A percentile compares a stretch with the other conserved stretches of the same genome.
Evolutionary conservation across 352 stramenopile genomes (phyloP).

Genomic region (Chrysophaeum taylorii): DNA sequence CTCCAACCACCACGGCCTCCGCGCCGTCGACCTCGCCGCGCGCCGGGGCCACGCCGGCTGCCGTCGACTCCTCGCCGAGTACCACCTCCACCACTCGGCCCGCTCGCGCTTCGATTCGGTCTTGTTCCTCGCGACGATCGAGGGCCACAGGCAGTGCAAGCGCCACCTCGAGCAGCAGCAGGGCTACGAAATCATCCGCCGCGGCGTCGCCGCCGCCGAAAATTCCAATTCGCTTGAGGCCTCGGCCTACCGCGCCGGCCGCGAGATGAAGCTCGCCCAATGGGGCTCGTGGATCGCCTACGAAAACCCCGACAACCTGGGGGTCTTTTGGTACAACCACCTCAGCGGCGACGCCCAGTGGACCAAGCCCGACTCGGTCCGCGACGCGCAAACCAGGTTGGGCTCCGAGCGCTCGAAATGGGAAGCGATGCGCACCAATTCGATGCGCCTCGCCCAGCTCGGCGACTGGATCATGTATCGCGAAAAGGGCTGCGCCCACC

Average conservation of each 20-base stretch:
- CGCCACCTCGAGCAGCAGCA: conserved; percentile 12
- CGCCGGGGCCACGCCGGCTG: conserved; percentile 9
- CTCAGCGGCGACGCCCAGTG: conserved; percentile 12
- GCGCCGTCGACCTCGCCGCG: conserved; percentile 15
- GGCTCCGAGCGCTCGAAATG: conserved; percentile 12
- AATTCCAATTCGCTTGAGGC: conserved; percentile 9
- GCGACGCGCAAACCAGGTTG: not conserved
- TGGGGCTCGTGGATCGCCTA: conserved; percentile 23
- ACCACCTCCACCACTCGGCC: conserved; percentile 17
- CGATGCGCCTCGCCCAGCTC: not conserved
- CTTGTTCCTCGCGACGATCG: conserved; percentile 22
- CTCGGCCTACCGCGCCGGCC: not conserved
- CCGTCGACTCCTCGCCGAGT: conserved; percentile 17
- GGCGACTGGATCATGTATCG: not conserved
- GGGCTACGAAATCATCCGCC: conserved; percentile 11
- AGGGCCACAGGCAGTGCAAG: conserved; percentile 19
- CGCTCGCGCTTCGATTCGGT: conserved; percentile 13
- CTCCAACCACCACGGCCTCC: conserved; percentile 11
- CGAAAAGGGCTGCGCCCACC: not conserved
- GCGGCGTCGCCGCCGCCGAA: not conserved
- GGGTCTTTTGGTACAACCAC: conserved; percentile 23
- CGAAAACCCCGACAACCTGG: conserved; percentile 19
- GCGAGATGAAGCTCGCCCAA: conserved; percentile 7
- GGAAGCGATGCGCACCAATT: conserved; percentile 8
- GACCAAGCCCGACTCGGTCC: conserved; percentile 13